phyloP scores from a whole-genome alignment of 169 alveolate genomes.

The Cyclospora cayetanensis region DNA sequence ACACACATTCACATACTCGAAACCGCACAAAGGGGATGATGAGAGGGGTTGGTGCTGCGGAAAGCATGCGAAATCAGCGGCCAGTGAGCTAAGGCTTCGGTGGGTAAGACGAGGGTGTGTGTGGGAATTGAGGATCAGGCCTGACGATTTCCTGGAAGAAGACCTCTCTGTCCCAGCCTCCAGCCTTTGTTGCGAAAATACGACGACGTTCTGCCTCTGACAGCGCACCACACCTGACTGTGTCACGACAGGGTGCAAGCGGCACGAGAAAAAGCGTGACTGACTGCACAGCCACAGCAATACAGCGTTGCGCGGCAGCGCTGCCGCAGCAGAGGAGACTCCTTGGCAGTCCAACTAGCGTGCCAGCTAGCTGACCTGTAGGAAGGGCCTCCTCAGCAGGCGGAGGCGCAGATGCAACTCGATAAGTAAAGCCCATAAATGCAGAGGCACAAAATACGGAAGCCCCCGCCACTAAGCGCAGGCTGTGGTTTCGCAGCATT shows the following conservation, averaged over 20 bases:
- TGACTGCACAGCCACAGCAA: neutral
- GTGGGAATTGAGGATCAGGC: no score
- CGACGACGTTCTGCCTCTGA: slow-evolving; percentile 36
- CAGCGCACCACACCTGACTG: no score
- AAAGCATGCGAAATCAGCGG: neutral
- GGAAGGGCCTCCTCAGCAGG: neutral
- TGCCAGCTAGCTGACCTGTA: slow-evolving; percentile 11
- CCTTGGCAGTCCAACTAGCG: no score
- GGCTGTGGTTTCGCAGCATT: neutral
- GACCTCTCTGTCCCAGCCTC: slow-evolving; percentile 50
- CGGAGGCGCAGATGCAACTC: neutral
- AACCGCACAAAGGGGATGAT: neutral
- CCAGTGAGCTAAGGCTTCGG: neutral
- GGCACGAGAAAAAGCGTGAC: neutral
- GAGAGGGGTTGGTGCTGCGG: neutral
- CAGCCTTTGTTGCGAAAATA: slow-evolving; percentile 45
- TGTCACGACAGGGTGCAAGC: no score
- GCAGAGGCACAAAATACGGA: slow-evolving; percentile 13
- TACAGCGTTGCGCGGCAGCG: neutral
- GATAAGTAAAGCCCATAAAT: neutral
- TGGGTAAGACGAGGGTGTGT: neutral
- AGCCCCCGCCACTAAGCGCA: slow-evolving; percentile 28
- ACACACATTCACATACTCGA: neutral
- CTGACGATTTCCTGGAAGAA: neutral
- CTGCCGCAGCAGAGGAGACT: neutral